Conservation (phyloP, 139 green algal genomes). For the Haematococcus sp. region DNA sequence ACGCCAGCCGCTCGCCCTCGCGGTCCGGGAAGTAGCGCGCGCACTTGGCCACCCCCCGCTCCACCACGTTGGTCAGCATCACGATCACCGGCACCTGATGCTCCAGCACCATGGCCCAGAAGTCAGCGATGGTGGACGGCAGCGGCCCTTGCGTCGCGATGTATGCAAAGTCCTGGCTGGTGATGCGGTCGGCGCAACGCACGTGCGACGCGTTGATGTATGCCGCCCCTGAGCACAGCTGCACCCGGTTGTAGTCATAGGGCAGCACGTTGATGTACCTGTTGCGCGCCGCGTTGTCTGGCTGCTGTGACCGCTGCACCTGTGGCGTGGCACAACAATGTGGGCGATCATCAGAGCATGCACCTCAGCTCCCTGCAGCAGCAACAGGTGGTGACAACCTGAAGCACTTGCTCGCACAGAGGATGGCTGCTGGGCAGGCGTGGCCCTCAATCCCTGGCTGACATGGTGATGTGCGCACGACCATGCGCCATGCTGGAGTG, state of each 20-base stretch:
- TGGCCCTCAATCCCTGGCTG: too few relatives aligned
- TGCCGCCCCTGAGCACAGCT: slow-evolving; percentile 8
- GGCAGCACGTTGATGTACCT: slow-evolving; percentile 63
- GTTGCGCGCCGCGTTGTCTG: slow-evolving; percentile 22
- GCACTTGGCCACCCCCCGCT: slow-evolving; percentile 43
- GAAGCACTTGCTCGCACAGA: too few relatives aligned
- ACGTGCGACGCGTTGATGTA: slow-evolving; percentile 50
- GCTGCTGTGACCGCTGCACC: not conserved
- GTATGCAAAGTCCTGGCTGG: not conserved
- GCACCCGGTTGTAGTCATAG: slow-evolving; percentile 63
- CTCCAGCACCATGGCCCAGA: slow-evolving; percentile 59
- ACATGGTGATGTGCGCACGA: too few relatives aligned
- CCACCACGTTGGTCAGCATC: slow-evolving; percentile 62
- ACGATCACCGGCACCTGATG: slow-evolving; percentile 41
- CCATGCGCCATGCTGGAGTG: too few relatives aligned
- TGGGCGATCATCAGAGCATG: too few relatives aligned
- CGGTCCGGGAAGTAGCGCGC: slow-evolving; percentile 38
- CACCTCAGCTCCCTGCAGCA: too few relatives aligned
- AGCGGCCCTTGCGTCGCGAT: slow-evolving; percentile 38
- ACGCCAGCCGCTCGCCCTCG: not conserved
- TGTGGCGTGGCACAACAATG: not conserved
- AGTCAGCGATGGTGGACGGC: slow-evolving; percentile 39
- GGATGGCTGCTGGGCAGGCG: too few relatives aligned
- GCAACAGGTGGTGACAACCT: too few relatives aligned
- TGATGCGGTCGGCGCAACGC: not conserved